Conservation (phyloP, 352 stramenopile species). For the Pythium brassicae region DNA sequence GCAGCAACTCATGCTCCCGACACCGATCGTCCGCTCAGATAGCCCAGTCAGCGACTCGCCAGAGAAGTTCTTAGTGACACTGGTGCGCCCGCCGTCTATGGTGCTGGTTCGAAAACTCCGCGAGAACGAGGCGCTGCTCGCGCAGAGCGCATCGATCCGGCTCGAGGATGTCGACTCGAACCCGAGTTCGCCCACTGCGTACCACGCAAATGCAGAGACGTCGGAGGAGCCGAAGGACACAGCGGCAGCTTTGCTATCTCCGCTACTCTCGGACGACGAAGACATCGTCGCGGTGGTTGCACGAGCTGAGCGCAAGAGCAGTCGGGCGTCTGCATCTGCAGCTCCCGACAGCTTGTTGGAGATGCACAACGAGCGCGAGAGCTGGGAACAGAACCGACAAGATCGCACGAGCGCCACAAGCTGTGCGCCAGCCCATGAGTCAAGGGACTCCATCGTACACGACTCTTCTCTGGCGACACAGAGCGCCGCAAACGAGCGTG, state of each 20-base stretch:
- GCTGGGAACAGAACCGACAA: too few relatives aligned
- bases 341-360: neutral
- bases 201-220: neutral
- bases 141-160: slow-evolving; percentile 9
- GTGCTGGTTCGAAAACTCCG: slow-evolving; percentile 15
- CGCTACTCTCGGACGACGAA: slow-evolving; percentile 3
- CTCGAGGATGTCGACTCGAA: slow-evolving; percentile 26
- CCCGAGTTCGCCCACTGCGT: slow-evolving; percentile 10
- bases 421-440: too few relatives aligned
- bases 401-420: neutral
- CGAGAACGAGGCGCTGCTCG: slow-evolving; percentile 1
- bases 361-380: too few relatives aligned
- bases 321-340: neutral
- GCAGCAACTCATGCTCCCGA: neutral
- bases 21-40: too few relatives aligned
- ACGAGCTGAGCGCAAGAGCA: neutral
- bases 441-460: neutral
- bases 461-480: neutral
- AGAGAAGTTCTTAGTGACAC: slow-evolving; percentile 2
- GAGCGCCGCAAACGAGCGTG: neutral
- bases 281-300: slow-evolving; percentile 5
- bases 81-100: slow-evolving; percentile 23
- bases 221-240: too few relatives aligned
- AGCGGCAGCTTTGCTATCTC: neutral
- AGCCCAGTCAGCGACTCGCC: neutral